Percentiles rank a stretch among this genome's conserved stretches.
Evolutionary conservation across 306 rosid species (phyloP).

Genomic region (Boehmeria nivea): DNA sequence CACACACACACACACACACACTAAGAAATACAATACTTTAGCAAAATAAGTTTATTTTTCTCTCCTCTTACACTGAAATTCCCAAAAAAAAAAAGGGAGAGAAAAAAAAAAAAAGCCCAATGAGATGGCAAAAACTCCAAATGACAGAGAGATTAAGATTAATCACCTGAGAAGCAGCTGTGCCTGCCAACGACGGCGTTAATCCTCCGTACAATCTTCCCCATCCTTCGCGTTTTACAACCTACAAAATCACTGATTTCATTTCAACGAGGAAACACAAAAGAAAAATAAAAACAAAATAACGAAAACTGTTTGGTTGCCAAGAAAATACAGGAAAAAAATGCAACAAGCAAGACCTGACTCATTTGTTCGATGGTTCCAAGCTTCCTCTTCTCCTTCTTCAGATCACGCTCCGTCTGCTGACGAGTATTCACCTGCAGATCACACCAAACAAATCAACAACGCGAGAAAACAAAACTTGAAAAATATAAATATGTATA

Average conservation of each 20-base stretch:
- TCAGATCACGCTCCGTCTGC: conserved; percentile 83
- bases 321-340: background rate
- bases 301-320: background rate
- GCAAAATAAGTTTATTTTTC: no score
- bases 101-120: no score
- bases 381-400: conserved; percentile 43
- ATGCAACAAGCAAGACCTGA: conserved; percentile 66
- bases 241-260: conserved; percentile 30
- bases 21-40: no score
- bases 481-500: no score
- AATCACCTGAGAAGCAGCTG: conserved; percentile 95
- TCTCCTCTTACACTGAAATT: no score
- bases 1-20: no score
- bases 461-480: background rate
- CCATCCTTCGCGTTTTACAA: conserved; percentile 90
- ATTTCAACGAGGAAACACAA: background rate
- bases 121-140: background rate
- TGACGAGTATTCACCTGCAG: conserved; percentile 89
- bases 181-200: conserved; percentile 71
- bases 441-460: conserved; percentile 20
- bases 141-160: conserved; percentile 16
- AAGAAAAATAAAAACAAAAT: no score
- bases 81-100: background rate
- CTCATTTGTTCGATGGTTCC: conserved; percentile 62
- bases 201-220: conserved; percentile 82